Conservation (phyloP, 257 asterid genomes). For the Cordia subcordata region DNA sequence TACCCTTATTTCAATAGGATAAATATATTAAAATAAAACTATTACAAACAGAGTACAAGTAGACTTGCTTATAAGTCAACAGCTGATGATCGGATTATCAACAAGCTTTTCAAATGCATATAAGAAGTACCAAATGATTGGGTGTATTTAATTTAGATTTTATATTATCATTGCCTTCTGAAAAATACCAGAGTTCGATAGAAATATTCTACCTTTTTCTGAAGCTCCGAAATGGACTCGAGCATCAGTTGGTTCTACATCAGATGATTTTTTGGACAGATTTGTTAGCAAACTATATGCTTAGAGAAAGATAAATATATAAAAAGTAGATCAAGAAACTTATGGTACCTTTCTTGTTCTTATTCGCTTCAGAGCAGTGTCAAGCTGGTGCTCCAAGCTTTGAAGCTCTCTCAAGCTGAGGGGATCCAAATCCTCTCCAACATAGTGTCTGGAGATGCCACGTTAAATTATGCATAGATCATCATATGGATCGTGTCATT, state of each 20-base stretch:
- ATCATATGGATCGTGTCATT: neutral
- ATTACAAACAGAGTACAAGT: too few species aligned
- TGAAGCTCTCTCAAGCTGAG: conserved; percentile 75
- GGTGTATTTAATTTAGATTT: neutral
- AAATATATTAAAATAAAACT: too few species aligned
- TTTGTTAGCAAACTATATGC: too few species aligned
- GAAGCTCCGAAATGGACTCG: conserved; percentile 71
- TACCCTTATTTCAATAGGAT: too few species aligned
- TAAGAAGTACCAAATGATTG: too few species aligned
- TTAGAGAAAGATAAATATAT: neutral
- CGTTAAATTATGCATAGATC: neutral
- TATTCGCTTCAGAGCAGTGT: conserved; percentile 56
- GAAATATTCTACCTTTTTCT: conserved; percentile 46
- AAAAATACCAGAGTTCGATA: neutral
- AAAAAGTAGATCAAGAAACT: neutral
- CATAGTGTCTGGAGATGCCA: conserved; percentile 41
- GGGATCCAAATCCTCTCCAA: conserved; percentile 64
- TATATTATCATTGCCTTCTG: neutral
- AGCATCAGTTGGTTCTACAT: conserved; percentile 78
- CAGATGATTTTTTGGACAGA: neutral
- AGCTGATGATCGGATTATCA: too few species aligned
- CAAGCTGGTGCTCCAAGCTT: conserved; percentile 73
- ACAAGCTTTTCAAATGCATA: too few species aligned
- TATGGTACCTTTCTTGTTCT: conserved; percentile 48
- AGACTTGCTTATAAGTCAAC: too few species aligned